A percentile compares a stretch with the other conserved stretches of the same genome.
phyloP scores from a whole-genome alignment of 371 early-diverging fungal genomes.

The Mortierella sp. region DNA sequence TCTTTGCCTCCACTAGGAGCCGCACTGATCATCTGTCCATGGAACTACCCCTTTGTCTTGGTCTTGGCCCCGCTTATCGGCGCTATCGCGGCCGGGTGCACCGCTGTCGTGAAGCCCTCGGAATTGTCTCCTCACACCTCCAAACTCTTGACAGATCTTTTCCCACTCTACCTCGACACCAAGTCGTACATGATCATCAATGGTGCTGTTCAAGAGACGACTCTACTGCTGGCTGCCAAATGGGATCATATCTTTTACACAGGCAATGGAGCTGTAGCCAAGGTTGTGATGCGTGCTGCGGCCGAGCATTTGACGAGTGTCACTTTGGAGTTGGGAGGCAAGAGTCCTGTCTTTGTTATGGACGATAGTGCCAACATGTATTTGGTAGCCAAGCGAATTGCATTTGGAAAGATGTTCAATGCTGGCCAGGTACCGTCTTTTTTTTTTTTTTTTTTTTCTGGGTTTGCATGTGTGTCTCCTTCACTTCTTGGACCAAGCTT shows the following conservation, averaged over 20 bases:
- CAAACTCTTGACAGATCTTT: constrained; percentile 61
- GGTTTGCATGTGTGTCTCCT: too few species aligned
- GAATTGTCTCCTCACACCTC: constrained; percentile 81
- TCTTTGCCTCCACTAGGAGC: constrained; percentile 69
- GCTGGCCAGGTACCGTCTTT: constrained; percentile 84
- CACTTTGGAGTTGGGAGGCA: constrained; percentile 90
- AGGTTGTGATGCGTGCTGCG: constrained; percentile 81
- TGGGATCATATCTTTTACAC: constrained; percentile 95
- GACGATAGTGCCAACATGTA: constrained; percentile 67
- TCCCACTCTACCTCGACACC: constrained; percentile 83
- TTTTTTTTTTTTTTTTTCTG: too few species aligned
- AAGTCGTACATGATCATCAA: constrained; percentile 72
- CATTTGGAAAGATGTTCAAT: constrained; percentile 84
- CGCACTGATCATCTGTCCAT: constrained; percentile 77
- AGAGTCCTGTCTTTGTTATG: constrained; percentile 62
- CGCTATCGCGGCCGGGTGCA: constrained; percentile 92
- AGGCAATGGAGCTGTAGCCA: constrained; percentile 84
- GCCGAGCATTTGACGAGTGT: constrained; percentile 80
- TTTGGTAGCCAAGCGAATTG: constrained; percentile 75
- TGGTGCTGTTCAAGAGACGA: constrained; percentile 82
- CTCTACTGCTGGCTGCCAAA: constrained; percentile 70
- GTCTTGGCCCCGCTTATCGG: constrained; percentile 80
- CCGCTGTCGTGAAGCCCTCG: constrained; percentile 87
- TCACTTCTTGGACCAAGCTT: too few species aligned
- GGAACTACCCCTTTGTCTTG: constrained; percentile 90